A percentile compares a stretch with the other conserved stretches of the same genome.
Conservation (phyloP, 352 stramenopile species). For the Globisporangium lucens region DNA sequence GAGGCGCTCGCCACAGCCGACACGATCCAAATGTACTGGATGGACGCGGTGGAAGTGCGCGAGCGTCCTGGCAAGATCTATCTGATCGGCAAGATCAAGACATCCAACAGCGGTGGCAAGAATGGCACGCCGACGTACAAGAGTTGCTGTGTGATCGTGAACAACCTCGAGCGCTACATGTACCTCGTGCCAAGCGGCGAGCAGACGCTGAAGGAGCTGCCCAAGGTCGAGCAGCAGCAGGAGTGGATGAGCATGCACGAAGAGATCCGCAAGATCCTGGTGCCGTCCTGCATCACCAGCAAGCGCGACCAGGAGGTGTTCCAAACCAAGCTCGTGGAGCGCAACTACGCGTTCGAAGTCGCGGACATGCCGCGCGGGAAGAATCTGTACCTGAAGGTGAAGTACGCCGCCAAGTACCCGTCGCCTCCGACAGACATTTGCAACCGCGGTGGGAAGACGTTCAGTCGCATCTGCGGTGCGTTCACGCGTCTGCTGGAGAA, state of each 20-base stretch:
- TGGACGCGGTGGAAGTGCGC: slow-evolving; percentile 95
- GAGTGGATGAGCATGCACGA: slow-evolving; percentile 86
- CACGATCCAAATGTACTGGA: slow-evolving; percentile 95
- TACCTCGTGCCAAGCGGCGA: slow-evolving; percentile 87
- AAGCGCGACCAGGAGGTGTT: slow-evolving; percentile 84
- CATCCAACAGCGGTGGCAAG: slow-evolving; percentile 21
- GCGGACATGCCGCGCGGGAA: slow-evolving; percentile 92
- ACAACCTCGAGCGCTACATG: slow-evolving; percentile 94
- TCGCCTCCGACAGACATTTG: slow-evolving; percentile 81
- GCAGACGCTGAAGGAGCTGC: slow-evolving; percentile 75
- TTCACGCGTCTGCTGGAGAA: slow-evolving; percentile 94
- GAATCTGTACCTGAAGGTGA: slow-evolving; percentile 97
- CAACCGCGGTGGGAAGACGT: slow-evolving; percentile 86
- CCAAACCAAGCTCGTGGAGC: slow-evolving; percentile 93
- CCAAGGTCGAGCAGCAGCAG: slow-evolving; percentile 87
- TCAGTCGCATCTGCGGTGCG: slow-evolving; percentile 94
- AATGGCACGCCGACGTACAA: slow-evolving; percentile 71
- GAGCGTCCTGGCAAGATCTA: slow-evolving; percentile 93
- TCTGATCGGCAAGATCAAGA: slow-evolving; percentile 96
- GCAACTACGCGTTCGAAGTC: slow-evolving; percentile 98
- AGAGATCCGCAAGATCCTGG: slow-evolving; percentile 90
- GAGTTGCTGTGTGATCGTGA: slow-evolving; percentile 95
- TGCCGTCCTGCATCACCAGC: slow-evolving; percentile 76
- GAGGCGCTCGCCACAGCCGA: slow-evolving; percentile 39
- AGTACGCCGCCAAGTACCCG: slow-evolving; percentile 94